Evolutionary conservation across 2,329 filamentous ascomycete genomes (phyloP).

Genomic region (Rhexocercosporidium sp.): DNA sequence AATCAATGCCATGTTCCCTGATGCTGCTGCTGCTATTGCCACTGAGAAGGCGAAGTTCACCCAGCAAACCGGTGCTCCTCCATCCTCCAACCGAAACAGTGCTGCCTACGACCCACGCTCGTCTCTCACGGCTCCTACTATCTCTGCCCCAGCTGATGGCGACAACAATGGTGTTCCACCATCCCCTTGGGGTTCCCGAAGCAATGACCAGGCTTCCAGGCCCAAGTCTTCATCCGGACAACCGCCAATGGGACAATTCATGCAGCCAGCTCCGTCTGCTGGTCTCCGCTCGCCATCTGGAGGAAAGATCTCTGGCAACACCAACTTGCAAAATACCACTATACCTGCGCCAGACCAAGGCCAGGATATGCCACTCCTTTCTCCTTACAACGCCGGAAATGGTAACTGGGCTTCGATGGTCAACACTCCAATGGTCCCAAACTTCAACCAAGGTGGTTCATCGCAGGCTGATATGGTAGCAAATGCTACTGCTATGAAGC

Average conservation of each 20-base stretch:
- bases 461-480: constrained; percentile 95
- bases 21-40: constrained; percentile 96
- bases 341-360: constrained; percentile 72
- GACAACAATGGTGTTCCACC: constrained; percentile 68
- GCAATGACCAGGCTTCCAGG: constrained; percentile 57
- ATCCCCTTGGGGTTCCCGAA: constrained; percentile 77
- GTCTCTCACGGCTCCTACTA: constrained; percentile 76
- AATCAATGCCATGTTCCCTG: constrained; percentile 99
- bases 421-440: constrained; percentile 93
- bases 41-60: constrained; percentile 98
- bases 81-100: constrained; percentile 93
- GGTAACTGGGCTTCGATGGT: constrained; percentile 99
- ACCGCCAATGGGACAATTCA: constrained; percentile 92
- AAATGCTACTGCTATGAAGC: constrained; percentile 98
- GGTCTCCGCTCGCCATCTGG: constrained; percentile 77
- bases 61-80: constrained; percentile 88
- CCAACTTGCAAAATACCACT: constrained; percentile 82
- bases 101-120: constrained; percentile 74
- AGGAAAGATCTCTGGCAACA: constrained; percentile 67
- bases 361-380: constrained; percentile 81
- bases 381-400: constrained; percentile 78
- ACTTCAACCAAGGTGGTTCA: constrained; percentile 67
- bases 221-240: constrained; percentile 83
- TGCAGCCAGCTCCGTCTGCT: constrained; percentile 77
- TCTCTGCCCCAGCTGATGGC: constrained; percentile 70